These are phyloP conservation scores for Ascochyta lentis DNA, from an alignment of 2,329 filamentous ascomycete genomes.

Conservation along the genomic window DNA sequence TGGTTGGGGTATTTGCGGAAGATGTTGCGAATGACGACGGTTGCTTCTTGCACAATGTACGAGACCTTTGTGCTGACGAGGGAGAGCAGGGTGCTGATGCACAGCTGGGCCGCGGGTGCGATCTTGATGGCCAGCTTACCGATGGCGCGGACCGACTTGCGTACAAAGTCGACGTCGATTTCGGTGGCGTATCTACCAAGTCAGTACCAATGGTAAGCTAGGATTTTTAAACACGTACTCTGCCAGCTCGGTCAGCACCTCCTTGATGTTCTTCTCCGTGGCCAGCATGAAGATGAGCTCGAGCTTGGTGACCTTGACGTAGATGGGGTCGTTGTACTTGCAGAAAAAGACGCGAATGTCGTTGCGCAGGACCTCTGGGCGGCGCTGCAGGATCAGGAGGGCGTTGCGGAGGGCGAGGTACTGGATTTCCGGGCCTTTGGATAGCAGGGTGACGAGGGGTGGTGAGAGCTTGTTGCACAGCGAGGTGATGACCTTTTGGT, in stretches of 20 bases:
- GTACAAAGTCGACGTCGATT: slow-evolving; percentile 98
- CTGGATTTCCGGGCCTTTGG: slow-evolving; percentile 97
- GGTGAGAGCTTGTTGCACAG: slow-evolving; percentile 94
- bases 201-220: not conserved
- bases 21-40: slow-evolving; percentile 97
- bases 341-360: slow-evolving; percentile 99
- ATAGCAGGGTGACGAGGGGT: slow-evolving; percentile 89
- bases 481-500: slow-evolving; percentile 84
- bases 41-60: slow-evolving; percentile 98
- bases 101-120: slow-evolving; percentile 86
- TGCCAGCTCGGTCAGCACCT: slow-evolving; percentile 90
- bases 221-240: slow-evolving; percentile 63
- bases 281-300: slow-evolving; percentile 99
- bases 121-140: slow-evolving; percentile 99
- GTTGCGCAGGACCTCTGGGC: slow-evolving; percentile 91
- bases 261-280: slow-evolving; percentile 91
- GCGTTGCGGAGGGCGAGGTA: slow-evolving; percentile 95
- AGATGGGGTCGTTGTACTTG: slow-evolving; percentile 99
- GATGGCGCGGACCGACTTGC: slow-evolving; percentile 95
- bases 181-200: slow-evolving; percentile 79
- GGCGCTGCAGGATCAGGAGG: slow-evolving; percentile 87
- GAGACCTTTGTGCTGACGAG: slow-evolving; percentile 97
- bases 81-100: slow-evolving; percentile 91
- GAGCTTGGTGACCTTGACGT: slow-evolving; percentile 98
- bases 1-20: slow-evolving; percentile 99